A percentile compares a stretch with the other conserved stretches of the same genome.
Evolutionary conservation across 1,284 basidiomycete species (phyloP).

Genomic region (Cystobasidium sp.): DNA sequence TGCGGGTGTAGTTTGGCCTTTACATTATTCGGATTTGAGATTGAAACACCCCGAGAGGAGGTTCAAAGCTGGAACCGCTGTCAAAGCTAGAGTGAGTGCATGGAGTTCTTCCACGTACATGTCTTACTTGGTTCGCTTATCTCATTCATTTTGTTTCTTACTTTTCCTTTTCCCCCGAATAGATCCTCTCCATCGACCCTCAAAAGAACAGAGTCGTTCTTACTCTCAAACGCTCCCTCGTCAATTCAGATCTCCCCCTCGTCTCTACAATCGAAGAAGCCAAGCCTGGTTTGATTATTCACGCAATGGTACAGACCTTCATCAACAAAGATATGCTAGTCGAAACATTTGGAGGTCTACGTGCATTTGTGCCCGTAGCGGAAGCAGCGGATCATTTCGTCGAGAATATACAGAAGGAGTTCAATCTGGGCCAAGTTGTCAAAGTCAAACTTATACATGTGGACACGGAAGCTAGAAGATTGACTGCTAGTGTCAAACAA

Average conservation of each 20-base stretch:
- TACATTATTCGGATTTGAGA: constrained; percentile 91
- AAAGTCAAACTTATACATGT: constrained; percentile 82
- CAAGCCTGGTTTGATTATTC: constrained; percentile 72
- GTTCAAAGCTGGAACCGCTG: constrained; percentile 80
- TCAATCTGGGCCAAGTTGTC: constrained; percentile 79
- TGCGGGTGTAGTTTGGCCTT: constrained; percentile 91
- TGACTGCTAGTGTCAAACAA: constrained; percentile 87
- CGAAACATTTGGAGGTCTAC: constrained; percentile 88
- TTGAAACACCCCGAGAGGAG: constrained; percentile 90
- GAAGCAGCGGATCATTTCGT: constrained; percentile 68
- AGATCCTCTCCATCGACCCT: constrained; percentile 86
- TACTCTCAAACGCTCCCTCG: constrained; percentile 88
- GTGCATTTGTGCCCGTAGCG: constrained; percentile 77
- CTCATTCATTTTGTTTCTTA: neutral
- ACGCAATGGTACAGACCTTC: constrained; percentile 82
- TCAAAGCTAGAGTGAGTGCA: constrained; percentile 79
- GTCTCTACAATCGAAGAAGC: constrained; percentile 71
- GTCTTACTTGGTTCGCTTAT: too few relatives aligned
- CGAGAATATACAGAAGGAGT: constrained; percentile 58
- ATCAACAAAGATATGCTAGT: constrained; percentile 78
- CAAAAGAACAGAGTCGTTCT: constrained; percentile 80
- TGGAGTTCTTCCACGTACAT: too few relatives aligned
- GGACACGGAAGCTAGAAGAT: constrained; percentile 67
- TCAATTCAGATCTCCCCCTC: constrained; percentile 68
- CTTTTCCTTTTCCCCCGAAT: constrained; percentile 45